Evolutionary conservation across 495 filamentous ascomycete genomes (phyloP).

Genomic region (Talaromyces stipitatus): DNA sequence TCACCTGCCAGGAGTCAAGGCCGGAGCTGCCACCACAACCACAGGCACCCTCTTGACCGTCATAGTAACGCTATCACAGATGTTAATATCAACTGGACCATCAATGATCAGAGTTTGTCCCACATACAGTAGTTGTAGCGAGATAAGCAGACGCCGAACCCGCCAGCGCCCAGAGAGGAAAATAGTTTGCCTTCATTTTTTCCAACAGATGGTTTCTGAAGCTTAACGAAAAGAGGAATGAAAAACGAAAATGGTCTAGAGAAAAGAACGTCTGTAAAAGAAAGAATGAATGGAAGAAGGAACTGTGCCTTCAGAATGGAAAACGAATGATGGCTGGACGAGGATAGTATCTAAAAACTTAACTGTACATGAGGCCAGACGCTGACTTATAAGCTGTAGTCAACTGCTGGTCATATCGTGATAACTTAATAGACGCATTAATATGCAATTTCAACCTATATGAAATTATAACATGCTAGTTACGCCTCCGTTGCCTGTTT

Average conservation of each 20-base stretch:
- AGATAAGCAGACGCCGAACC: conserved; percentile 5
- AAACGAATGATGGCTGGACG: neutral
- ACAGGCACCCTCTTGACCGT: conserved; percentile 24
- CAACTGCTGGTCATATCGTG: no score
- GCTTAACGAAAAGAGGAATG: neutral
- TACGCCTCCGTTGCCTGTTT: neutral
- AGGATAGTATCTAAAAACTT: neutral
- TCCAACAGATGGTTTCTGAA: neutral
- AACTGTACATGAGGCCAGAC: neutral
- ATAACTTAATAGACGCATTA: neutral
- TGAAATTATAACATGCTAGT: no score
- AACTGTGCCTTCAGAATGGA: neutral
- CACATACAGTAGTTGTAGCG: conserved; percentile 11
- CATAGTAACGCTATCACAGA: conserved; percentile 22
- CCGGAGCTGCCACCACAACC: conserved; percentile 20
- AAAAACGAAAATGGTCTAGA: neutral
- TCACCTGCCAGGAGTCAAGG: conserved; percentile 20
- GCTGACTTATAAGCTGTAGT: neutral
- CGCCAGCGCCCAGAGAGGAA: conserved; percentile 4
- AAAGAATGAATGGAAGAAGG: conserved; percentile 1
- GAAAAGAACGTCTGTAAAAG: neutral
- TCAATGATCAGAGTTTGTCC: neutral
- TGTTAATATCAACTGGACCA: neutral
- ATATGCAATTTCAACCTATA: neutral
- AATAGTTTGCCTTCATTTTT: conserved; percentile 2